phyloP scores from a whole-genome alignment of 495 filamentous ascomycete species.

The Xylaria telfairii region DNA sequence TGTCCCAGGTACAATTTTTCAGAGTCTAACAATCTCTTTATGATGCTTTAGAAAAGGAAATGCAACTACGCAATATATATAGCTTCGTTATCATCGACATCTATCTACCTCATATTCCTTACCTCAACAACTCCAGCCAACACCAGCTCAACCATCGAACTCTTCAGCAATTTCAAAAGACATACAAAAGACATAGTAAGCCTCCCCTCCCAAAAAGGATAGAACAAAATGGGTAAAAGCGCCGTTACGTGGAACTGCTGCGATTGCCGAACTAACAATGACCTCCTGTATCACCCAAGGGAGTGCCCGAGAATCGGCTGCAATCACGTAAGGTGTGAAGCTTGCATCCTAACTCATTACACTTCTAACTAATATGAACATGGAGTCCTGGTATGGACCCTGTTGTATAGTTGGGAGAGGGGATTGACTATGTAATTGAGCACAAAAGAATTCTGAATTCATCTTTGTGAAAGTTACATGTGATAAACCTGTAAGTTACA shows the following conservation, averaged over 20 bases:
- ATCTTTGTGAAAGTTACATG: not conserved
- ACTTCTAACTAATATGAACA: not conserved
- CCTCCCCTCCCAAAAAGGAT: not conserved
- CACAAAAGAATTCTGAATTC: not conserved
- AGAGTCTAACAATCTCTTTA: not conserved
- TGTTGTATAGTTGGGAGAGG: no score
- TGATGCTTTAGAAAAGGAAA: not conserved
- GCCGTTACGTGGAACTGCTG: slow-evolving; percentile 20
- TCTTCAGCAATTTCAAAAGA: not conserved
- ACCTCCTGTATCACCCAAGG: slow-evolving; percentile 8
- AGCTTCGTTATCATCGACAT: not conserved
- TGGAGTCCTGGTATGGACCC: not conserved
- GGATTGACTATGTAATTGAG: not conserved
- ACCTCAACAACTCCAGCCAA: not conserved
- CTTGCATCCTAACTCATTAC: not conserved
- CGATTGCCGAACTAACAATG: slow-evolving; percentile 20
- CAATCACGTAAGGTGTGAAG: not conserved
- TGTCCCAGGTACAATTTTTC: not conserved
- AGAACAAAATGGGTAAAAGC: not conserved
- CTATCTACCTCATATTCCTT: not conserved
- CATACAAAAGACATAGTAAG: no score
- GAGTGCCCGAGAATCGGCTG: slow-evolving; percentile 11
- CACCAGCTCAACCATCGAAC: not conserved
- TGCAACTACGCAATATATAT: not conserved
- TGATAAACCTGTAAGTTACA: not conserved